Percentiles rank a stretch among this genome's conserved stretches.
phyloP scores from a whole-genome alignment of 225 moss, liverwort and hornwort genomes.

The Straminergon stramineum region DNA sequence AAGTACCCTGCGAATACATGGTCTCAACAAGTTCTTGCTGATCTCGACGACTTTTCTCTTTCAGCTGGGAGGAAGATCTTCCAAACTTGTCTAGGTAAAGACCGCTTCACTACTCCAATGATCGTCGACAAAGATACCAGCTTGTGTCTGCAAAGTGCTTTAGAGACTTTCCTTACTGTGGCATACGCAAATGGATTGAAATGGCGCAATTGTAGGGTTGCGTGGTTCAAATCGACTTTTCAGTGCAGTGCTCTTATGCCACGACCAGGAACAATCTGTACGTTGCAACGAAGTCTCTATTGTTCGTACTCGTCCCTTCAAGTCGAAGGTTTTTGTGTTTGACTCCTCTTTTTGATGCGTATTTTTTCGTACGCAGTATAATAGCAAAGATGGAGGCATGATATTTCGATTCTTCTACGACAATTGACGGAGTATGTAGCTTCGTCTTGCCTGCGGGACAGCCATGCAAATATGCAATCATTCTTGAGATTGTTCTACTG shows the following conservation, averaged over 20 bases:
- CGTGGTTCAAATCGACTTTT: background rate
- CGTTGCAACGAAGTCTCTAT: background rate
- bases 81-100: constrained; percentile 49
- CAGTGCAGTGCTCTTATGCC: background rate
- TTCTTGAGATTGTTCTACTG: background rate
- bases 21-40: constrained; percentile 13
- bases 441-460: constrained; percentile 38
- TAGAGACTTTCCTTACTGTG: background rate
- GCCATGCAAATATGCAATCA: constrained; percentile 29
- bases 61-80: constrained; percentile 46
- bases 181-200: background rate
- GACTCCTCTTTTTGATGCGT: background rate
- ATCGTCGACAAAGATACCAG: background rate
- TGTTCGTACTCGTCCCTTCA: background rate
- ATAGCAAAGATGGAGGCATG: constrained; percentile 46
- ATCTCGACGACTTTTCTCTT: constrained; percentile 44
- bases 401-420: constrained; percentile 33
- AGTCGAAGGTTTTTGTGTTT: background rate
- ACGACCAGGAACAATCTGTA: background rate
- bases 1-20: background rate
- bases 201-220: background rate
- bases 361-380: constrained; percentile 32
- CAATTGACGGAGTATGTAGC: constrained; percentile 34
- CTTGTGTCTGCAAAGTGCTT: background rate
- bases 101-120: background rate